Evolutionary conservation across 441 rosid species (phyloP).

Genomic region (Adansonia gregorii): DNA sequence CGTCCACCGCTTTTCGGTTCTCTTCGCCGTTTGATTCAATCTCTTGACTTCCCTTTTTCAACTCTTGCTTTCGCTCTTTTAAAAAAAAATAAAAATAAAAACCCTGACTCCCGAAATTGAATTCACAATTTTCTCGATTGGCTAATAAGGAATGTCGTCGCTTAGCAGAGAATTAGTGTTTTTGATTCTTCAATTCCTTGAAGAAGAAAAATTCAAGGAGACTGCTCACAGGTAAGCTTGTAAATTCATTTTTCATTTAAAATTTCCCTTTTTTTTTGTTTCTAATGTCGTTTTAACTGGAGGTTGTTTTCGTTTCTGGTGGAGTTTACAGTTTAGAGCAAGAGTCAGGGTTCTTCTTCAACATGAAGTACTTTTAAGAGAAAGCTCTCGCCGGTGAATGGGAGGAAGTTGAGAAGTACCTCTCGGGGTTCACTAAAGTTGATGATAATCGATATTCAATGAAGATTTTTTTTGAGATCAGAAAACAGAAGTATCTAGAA

Average conservation of each 20-base stretch:
- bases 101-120: conserved; percentile 28
- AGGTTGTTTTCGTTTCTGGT: conserved; percentile 15
- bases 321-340: conserved; percentile 23
- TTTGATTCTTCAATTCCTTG: conserved; percentile 49
- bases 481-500: conserved; percentile 42
- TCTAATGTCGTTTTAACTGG: conserved; percentile 26
- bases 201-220: conserved; percentile 53
- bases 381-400: conserved; percentile 36
- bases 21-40: neutral
- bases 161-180: conserved; percentile 52
- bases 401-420: conserved; percentile 37
- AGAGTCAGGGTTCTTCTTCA: conserved; percentile 35
- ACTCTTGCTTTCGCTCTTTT: neutral
- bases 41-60: neutral
- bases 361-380: conserved; percentile 31
- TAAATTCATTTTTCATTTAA: neutral
- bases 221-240: conserved; percentile 45
- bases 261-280: neutral
- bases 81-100: neutral
- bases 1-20: neutral
- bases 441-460: conserved; percentile 38
- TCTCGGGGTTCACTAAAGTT: conserved; percentile 40
- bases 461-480: conserved; percentile 41
- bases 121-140: neutral
- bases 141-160: conserved; percentile 40